These are phyloP conservation scores for Striga hermonthica DNA, from an alignment of 305 asterid genomes.

Conservation along the genomic window DNA sequence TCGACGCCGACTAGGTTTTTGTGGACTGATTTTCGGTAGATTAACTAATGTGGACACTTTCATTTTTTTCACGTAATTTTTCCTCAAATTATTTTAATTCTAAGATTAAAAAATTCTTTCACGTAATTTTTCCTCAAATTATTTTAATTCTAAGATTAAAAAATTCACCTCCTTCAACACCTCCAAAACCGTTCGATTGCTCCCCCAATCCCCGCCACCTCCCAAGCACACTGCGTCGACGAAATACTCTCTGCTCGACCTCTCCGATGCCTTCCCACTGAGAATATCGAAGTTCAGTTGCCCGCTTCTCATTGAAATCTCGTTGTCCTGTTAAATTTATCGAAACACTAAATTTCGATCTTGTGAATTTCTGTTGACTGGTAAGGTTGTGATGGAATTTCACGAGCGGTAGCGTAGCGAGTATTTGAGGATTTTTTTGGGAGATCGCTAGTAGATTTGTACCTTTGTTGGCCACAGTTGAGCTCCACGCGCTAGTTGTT, in stretches of 20 bases:
- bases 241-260: constrained; percentile 38
- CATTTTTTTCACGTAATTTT: too few species aligned
- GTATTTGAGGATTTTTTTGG: constrained; percentile 37
- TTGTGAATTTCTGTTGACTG: constrained; percentile 58
- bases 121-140: too few species aligned
- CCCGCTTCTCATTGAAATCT: constrained; percentile 74
- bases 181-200: constrained; percentile 52
- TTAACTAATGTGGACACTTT: too few species aligned
- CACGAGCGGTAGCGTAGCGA: too few species aligned
- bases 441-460: constrained; percentile 54
- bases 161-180: constrained; percentile 63
- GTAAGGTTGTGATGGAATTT: constrained; percentile 38
- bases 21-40: too few species aligned
- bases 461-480: constrained; percentile 21
- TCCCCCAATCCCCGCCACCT: neutral
- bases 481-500: constrained; percentile 28
- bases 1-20: too few species aligned
- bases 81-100: too few species aligned
- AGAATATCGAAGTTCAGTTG: constrained; percentile 31
- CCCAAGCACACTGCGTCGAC: neutral
- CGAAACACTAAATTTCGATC: constrained; percentile 76
- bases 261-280: constrained; percentile 59
- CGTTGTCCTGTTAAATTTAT: constrained; percentile 85
- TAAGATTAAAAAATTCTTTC: too few species aligned
- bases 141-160: too few species aligned